Evolutionary conservation across 2,329 filamentous ascomycete species (phyloP), one percentile per base, ranked within the genome.

Genomic region (Monosporascus sp.): DNA sequence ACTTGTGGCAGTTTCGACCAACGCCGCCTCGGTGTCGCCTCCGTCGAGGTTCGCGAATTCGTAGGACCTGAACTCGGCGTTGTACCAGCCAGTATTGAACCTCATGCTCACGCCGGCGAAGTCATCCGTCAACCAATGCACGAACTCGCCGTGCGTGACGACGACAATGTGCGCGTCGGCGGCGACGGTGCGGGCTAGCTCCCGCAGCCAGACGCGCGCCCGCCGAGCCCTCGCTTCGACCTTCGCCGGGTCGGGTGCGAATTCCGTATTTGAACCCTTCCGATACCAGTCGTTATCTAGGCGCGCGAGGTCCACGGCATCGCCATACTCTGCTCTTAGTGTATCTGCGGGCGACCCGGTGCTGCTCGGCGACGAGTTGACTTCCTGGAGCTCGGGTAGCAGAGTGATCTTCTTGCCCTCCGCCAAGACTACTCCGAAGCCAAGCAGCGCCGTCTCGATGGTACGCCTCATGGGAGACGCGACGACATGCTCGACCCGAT

Each of bases 41-140:
- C 77, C 76, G 0, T 67, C 66, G 5, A 74, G 63, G 41, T 82
- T 75, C n/a, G 70, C 74, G 67, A 90, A 89, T 48, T 73, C 72
- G 68, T 83, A 91, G n/a, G 81, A 82, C 52, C 87, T 80, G 66
- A 75, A 85, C 70, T 90, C 86, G 50, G 84, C 82, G 67, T 91
- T 91, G 15, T 65, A 65, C 87, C 88, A 91, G 7, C 79, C 83
- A 9, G 87, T 89, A 48, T 74, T 71, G 47, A 52, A 54, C 1
- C 54, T 48, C 8, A 74, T 63, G 63, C 70, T 66, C 22, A 80
- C 77, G 45, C 84, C 86, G 51, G 82, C 76, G 82, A 86, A 94
- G 65, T 96, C 90, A 57, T 90, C 82, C 1, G 89, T 93, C 59
- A 96, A 73, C 64, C 89, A 94, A 68, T 96, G 91, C 63, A 94